Evolutionary conservation across 768 basidiomycete genomes (phyloP).

Genomic region (Termitomyces heimii): DNA sequence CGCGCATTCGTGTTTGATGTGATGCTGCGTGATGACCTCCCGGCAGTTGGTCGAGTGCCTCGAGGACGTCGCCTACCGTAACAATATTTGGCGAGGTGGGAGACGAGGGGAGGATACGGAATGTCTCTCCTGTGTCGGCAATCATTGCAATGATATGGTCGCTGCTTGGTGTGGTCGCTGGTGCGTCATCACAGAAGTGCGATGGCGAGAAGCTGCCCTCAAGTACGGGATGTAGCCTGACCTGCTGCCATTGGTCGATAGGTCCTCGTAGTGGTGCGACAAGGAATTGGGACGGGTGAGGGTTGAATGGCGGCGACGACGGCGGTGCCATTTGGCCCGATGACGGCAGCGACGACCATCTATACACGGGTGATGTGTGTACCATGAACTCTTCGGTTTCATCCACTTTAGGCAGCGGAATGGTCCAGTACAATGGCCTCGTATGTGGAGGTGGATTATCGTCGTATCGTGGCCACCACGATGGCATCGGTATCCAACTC

Average conservation of each 20-base stretch:
- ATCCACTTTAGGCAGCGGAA: constrained; percentile 4
- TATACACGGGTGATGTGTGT: not conserved
- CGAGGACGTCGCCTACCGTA: constrained; percentile 7
- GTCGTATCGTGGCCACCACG: not conserved
- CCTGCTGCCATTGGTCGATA: not conserved
- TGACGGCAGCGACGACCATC: not conserved
- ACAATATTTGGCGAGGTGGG: not conserved
- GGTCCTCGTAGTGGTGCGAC: not conserved
- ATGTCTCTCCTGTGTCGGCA: not conserved
- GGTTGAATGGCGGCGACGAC: not conserved
- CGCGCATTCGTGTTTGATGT: not conserved
- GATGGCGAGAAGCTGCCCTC: not conserved
- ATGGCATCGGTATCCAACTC: not conserved
- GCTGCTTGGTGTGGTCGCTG: constrained; percentile 5
- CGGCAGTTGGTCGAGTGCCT: not conserved
- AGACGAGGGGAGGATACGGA: constrained; percentile 1
- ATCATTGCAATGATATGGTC: constrained; percentile 4
- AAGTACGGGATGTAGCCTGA: not conserved
- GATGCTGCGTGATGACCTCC: not conserved
- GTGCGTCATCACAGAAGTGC: not conserved
- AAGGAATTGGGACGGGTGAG: not conserved
- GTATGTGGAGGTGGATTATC: constrained; percentile 8
- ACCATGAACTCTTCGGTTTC: not conserved
- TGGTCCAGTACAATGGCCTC: constrained; percentile 5
- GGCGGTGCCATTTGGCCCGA: not conserved